Evolutionary conservation across 73 alveolate genomes (phyloP), one percentile per base, ranked within the genome.

Genomic region (Uronychia setigera): DNA sequence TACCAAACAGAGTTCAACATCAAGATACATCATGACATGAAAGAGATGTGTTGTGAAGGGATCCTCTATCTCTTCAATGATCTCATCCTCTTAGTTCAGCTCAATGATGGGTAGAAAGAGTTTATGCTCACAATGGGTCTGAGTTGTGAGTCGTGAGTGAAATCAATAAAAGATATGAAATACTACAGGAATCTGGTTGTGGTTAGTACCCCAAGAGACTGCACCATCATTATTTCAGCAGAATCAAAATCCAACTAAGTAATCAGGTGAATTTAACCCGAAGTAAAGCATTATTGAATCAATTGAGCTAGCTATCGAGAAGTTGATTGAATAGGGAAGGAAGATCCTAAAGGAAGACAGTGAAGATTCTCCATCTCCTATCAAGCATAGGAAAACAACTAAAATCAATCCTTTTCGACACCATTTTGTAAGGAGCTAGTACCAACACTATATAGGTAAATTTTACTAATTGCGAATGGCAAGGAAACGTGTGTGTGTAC

Each of bases 401-500:
- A n/a, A n/a, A n/a, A n/a, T n/a, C n/a, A n/a, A n/a, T n/a, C n/a
- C n/a, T n/a, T n/a, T n/a, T n/a, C n/a, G n/a, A n/a, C n/a, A n/a
- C n/a, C n/a, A n/a, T n/a, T n/a, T n/a, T n/a, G n/a, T n/a, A n/a
- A n/a, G n/a, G n/a, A n/a, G n/a, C n/a, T n/a, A n/a, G n/a, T n/a
- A n/a, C n/a, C n/a, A n/a, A n/a, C n/a, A n/a, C n/a, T n/a, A n/a
- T n/a, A n/a, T n/a, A 46, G 67, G 67, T 46, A 19, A 19, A 46
- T 19, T 11, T 46, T 19, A 46, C 19, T 5, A 46, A 19, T 46
- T 5, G n/a, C n/a, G 67, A 46, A 19, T 19, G 5, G n/a, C 19
- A 46, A 46, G 67, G 67, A 46, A 46, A 46, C 67, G 67, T 46
- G 67, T 46, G 67, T 19, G 67, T 46, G n/a, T 46, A 46, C 67